Evolutionary conservation across 257 asterid genomes (phyloP).

Genomic region (Ophiorrhiza pumila): DNA sequence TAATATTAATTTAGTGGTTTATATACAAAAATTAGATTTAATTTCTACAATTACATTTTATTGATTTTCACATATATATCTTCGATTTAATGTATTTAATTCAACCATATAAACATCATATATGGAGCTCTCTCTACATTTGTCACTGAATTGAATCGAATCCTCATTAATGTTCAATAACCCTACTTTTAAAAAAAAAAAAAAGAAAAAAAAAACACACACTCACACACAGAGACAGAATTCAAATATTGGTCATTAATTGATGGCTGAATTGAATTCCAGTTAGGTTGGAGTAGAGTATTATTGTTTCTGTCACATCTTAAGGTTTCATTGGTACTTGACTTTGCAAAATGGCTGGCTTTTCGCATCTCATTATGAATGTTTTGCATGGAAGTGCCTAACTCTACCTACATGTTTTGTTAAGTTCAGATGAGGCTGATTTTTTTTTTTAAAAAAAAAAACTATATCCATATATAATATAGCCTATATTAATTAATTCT

Average conservation of each 20-base stretch:
- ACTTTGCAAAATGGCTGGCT: not conserved
- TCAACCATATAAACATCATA: not conserved
- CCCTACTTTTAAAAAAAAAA: no score
- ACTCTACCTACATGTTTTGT: not conserved
- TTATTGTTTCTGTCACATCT: not conserved
- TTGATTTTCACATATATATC: not conserved
- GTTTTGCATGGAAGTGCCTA: not conserved
- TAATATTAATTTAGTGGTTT: no score
- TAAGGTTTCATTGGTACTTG: not conserved
- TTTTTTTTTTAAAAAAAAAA: no score
- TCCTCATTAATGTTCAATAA: no score
- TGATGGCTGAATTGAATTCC: not conserved
- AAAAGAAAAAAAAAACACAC: no score
- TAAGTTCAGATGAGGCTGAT: not conserved
- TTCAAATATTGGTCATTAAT: not conserved
- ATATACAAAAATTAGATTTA: no score
- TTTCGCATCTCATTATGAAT: not conserved
- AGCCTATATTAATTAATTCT: no score
- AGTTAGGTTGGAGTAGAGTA: not conserved
- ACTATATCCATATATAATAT: no score
- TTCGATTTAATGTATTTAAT: not conserved
- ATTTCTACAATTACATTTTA: not conserved
- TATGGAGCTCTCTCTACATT: no score
- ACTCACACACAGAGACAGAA: no score
- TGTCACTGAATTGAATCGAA: no score